phyloP scores from a whole-genome alignment of 2,329 filamentous ascomycete genomes.

The Botrytis porri region DNA sequence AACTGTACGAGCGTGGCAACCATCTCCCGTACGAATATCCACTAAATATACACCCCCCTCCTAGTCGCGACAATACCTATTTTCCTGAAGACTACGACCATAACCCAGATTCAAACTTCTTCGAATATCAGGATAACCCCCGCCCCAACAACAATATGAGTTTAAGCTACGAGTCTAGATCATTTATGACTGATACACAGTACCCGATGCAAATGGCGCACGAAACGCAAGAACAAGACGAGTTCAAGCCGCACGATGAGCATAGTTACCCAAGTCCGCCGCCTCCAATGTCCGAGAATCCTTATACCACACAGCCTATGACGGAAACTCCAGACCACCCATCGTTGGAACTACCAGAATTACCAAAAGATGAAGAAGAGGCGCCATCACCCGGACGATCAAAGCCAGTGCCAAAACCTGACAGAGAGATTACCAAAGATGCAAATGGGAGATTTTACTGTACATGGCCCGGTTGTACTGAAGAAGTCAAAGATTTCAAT shows the following conservation, averaged over 20 bases:
- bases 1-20: conserved; percentile 17
- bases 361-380: conserved; percentile 35
- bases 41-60: neutral
- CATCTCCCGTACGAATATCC: neutral
- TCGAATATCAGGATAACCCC: neutral
- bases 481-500: conserved; percentile 63
- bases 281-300: conserved; percentile 33
- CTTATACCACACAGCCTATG: conserved; percentile 33
- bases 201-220: conserved; percentile 35
- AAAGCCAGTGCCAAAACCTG: conserved; percentile 58
- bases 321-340: conserved; percentile 27
- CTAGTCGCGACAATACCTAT: conserved; percentile 4
- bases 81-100: neutral
- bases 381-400: conserved; percentile 35
- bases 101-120: neutral
- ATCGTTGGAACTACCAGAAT: conserved; percentile 32
- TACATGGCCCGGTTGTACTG: conserved; percentile 64
- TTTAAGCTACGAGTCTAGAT: conserved; percentile 33
- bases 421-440: conserved; percentile 59
- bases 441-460: conserved; percentile 75
- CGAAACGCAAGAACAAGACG: conserved; percentile 34
- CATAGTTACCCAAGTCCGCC: conserved; percentile 37
- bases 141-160: conserved; percentile 27
- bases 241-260: conserved; percentile 30
- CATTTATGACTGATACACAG: conserved; percentile 28